Conservation (phyloP, 2,329 filamentous ascomycete genomes). For the Cordyceps militaris region DNA sequence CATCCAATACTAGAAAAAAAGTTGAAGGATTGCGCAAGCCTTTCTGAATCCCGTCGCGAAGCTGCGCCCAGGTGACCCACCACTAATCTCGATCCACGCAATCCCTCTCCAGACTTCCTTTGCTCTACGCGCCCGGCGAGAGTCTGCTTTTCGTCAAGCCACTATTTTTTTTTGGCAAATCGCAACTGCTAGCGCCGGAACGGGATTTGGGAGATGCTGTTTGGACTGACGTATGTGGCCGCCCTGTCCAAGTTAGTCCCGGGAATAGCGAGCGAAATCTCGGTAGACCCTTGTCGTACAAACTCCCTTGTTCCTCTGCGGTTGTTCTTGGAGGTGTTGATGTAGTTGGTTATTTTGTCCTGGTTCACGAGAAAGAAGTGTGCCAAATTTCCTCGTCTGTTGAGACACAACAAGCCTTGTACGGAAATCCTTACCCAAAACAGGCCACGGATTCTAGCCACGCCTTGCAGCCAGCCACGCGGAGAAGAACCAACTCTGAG, state of each 20-base stretch:
- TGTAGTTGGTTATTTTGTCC: background rate
- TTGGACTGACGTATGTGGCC: background rate
- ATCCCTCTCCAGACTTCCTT: background rate
- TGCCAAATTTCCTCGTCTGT: background rate
- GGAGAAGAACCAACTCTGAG: background rate
- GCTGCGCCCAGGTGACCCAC: background rate
- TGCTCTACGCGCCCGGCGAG: background rate
- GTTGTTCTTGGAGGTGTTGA: background rate
- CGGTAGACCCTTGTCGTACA: background rate
- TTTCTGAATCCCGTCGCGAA: slow-evolving; percentile 11
- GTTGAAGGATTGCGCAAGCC: slow-evolving; percentile 8
- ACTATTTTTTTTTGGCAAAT: background rate
- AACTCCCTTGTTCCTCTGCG: background rate
- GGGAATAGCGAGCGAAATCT: background rate
- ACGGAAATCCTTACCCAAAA: background rate
- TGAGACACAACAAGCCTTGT: background rate
- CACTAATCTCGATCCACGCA: background rate
- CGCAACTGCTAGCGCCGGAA: background rate
- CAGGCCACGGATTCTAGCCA: background rate
- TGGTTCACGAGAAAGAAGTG: too few relatives aligned
- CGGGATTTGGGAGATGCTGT: background rate
- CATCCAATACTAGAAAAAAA: background rate
- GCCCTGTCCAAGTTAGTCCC: background rate
- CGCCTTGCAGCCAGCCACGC: background rate
- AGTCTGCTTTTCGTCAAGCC: too few relatives aligned